A percentile compares a stretch with the other conserved stretches of the same genome.
Conservation (phyloP, 345 rosid species). For the Aquilaria malaccensis region DNA sequence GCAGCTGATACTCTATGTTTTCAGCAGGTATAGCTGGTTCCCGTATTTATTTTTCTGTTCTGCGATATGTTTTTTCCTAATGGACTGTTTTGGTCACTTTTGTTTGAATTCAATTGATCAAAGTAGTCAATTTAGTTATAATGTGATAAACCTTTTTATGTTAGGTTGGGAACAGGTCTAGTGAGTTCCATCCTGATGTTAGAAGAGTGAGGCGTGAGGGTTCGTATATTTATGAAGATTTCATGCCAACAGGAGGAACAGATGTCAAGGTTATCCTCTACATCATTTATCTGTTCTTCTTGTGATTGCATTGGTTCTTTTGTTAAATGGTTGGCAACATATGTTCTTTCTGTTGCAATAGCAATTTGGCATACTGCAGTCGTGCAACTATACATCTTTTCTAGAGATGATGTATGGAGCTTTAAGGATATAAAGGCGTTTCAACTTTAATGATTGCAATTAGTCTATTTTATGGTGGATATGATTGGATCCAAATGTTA, state of each 20-base stretch:
- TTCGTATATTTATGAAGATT: conserved; percentile 89
- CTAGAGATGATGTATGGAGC: too few species aligned
- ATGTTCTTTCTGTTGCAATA: neutral
- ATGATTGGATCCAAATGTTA: too few species aligned
- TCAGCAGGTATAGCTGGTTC: too few species aligned
- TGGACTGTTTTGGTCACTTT: neutral
- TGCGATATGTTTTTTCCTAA: neutral
- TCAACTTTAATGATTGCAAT: too few species aligned
- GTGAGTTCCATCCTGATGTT: conserved; percentile 91
- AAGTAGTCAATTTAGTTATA: too few species aligned
- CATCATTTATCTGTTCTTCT: conserved; percentile 2
- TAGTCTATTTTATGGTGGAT: too few species aligned
- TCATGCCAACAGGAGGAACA: conserved; percentile 97
- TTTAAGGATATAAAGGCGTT: too few species aligned
- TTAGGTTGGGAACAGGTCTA: conserved; percentile 87
- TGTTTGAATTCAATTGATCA: neutral
- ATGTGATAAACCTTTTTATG: conserved; percentile 2
- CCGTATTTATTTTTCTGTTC: too few species aligned
- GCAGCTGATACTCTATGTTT: too few species aligned
- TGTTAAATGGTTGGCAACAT: neutral
- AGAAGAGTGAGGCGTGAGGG: conserved; percentile 97
- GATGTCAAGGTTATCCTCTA: conserved; percentile 53
- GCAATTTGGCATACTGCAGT: neutral
- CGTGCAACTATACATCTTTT: too few species aligned
- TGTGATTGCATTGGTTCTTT: neutral